Evolutionary conservation across 2,329 filamentous ascomycete species (phyloP).

Genomic region (Periconia sp.): DNA sequence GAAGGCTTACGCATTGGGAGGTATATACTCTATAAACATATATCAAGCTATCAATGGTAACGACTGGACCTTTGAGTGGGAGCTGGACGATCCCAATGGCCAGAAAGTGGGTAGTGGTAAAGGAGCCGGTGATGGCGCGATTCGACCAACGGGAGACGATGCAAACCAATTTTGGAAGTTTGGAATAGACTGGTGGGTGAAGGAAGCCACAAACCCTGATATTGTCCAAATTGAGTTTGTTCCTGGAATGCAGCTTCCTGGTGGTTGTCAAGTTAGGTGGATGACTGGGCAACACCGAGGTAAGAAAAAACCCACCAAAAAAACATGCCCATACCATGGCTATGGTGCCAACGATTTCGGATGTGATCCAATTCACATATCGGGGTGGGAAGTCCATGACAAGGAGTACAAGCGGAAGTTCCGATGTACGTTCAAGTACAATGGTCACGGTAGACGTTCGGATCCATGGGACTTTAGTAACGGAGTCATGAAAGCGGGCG

Average conservation of each 20-base stretch:
- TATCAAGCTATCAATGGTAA: too few species aligned
- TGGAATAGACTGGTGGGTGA: too few species aligned
- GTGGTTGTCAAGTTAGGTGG: not conserved
- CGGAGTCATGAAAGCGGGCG: too few species aligned
- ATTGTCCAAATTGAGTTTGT: not conserved
- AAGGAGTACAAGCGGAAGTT: not conserved
- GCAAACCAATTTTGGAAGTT: not conserved
- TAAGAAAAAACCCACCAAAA: not conserved
- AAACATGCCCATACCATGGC: not conserved
- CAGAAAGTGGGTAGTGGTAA: too few species aligned
- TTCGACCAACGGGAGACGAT: slow-evolving; percentile 10
- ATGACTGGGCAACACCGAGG: not conserved
- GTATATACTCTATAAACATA: not conserved
- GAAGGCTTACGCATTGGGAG: slow-evolving; percentile 26
- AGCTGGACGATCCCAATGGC: too few species aligned
- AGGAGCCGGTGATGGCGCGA: too few species aligned
- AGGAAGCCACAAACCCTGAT: not conserved
- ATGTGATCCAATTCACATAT: not conserved
- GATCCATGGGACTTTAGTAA: not conserved
- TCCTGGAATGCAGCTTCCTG: not conserved
- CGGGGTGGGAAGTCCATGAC: not conserved
- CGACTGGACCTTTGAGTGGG: too few species aligned
- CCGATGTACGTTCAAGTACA: not conserved
- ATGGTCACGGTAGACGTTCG: not conserved
- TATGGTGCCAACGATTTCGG: not conserved